Evolutionary conservation across 805 yeast species (phyloP), one percentile per base, ranked within the genome.

Genomic region (Zygosaccharomyces rouxii): DNA sequence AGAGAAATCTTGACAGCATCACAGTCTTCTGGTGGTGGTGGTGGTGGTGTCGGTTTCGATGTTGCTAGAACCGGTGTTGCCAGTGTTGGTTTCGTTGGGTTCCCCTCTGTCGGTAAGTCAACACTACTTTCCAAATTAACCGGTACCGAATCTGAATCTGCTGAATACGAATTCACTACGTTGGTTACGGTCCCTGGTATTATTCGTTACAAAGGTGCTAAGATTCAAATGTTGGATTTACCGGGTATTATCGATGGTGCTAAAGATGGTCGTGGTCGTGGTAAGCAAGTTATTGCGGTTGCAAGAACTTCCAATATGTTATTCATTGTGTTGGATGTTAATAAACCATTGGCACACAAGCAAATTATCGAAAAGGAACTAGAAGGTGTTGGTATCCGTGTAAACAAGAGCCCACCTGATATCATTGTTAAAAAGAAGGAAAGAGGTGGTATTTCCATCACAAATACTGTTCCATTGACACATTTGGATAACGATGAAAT

Each of bases 61-160:
- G 98, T 94, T 39, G 96, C 96, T n/a, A 81, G 97, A 68, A 92
- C 97, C 0, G 99, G 99, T 71, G 97, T 88, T 11, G 97, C 97
- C 3, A 81, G 96, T 7, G 95, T 94, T 45, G 99, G 99, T 7
- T 94, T 90, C 66, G 96, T 94, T 38, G 99, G 99, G 3, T 94
- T 94, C 66, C 99, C 99, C 1, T 90, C 98, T 0, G 99, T 94
- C 26, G 78, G 78, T 53, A 86, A 86, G 62, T 81, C 88, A 7
- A 94, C 99, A 1, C 71, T 94, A 50, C 77, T 94, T 57, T 81
- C 88, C 25, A 86, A 88, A 67, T 72, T 94, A 43, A 94, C 99
- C 0, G 98, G 99, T 54, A 90, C 97, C 2, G 95, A 89, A 64
- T 86, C 96, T 1, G 99, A 92, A 69, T 97, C 85, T n/a, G 97